Base-by-base conservation (phyloP, 2,329 filamentous ascomycete genomes). In the Monilinia vaccinii-corymbosi region DNA sequence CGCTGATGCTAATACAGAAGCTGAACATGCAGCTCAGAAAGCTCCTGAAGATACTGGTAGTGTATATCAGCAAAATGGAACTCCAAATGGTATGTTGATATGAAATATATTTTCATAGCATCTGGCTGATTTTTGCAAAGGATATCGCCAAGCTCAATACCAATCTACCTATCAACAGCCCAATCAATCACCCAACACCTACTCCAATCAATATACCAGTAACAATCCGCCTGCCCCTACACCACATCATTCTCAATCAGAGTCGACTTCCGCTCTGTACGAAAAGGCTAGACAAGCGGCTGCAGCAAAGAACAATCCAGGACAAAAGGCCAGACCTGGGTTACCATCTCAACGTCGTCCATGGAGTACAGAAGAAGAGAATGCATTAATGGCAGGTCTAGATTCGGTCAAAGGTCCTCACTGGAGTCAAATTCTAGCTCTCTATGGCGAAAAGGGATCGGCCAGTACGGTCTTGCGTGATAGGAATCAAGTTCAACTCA, bases 321-420 rank as follows among this genome's bases (percentile, higher is more conserved):
- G 61, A 31, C 78, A 75, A 53, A 76, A 75, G 60, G 77, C 79
- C 53, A 77, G 80, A 60, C 76, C 78, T 1, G 79, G 79, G 11
- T 71, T 79, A 13, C 80, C 80, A 6, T 81, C 76, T 56, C 66
- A 81, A 67, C 82, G 91, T 36, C 82, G 91, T 32, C 90, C 91
- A 0, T 96, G 91, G 91, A 90, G 87, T 0, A 85, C 88, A 4
- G 89, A 94, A 64, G 91, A 96, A 73, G 91, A 96, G 71, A 91
- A 91, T 72, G 91, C 91, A 0, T 78, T 96, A 21, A 93, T 96
- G 87, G 84, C 88, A 52, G 91, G 91, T 1, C 81, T 96, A 4
- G 91, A 95, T 69, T 84, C 88, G 71, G 91, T 96, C 50, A 91
- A 92, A 71, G 91, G 91, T 0, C 91, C 91, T 21, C 91, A 96